phyloP scores from a whole-genome alignment of 768 basidiomycete genomes.

The Cubamyces lactineus region DNA sequence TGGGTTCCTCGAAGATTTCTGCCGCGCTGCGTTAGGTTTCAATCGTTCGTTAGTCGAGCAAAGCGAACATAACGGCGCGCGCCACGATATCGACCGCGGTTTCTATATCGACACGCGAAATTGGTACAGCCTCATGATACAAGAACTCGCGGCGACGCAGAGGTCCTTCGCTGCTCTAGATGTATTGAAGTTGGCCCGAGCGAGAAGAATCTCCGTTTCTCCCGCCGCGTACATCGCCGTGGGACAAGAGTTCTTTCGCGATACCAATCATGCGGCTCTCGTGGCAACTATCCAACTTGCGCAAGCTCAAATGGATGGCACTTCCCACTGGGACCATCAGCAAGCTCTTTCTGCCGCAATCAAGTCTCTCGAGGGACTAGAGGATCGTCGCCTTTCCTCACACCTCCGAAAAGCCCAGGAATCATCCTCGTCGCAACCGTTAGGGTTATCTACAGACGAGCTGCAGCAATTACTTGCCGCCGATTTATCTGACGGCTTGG shows the following conservation, averaged over 20 bases:
- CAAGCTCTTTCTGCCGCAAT: no score
- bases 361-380: no score
- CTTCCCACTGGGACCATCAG: no score
- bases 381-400: no score
- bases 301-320: no score
- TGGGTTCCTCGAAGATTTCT: constrained; percentile 43
- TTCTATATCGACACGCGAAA: background rate
- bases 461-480: background rate
- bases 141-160: constrained; percentile 43
- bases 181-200: constrained; percentile 44
- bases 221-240: constrained; percentile 38
- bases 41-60: background rate
- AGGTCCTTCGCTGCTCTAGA: constrained; percentile 46
- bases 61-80: background rate
- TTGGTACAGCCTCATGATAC: constrained; percentile 45
- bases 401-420: no score
- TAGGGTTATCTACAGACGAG: background rate
- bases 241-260: background rate
- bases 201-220: constrained; percentile 38
- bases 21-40: background rate
- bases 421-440: no score
- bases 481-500: background rate
- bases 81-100: background rate
- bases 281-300: no score
- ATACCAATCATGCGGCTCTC: background rate